Evolutionary conservation across 2,329 filamentous ascomycete genomes (phyloP).

Genomic region (Cercospora beticola): DNA sequence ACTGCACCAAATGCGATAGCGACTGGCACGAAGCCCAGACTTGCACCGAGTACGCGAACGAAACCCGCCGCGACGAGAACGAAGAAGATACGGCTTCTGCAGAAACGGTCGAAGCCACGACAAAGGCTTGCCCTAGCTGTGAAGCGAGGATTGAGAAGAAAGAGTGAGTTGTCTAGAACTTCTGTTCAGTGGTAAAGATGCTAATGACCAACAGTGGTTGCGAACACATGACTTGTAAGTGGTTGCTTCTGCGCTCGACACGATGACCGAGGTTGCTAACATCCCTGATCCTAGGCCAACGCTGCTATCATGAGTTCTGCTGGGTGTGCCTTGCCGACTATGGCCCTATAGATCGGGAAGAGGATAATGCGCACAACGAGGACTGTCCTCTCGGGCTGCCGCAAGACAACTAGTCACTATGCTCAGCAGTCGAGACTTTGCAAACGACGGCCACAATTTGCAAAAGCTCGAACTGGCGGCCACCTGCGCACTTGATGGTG

Average conservation of each 20-base stretch:
- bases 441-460: no score
- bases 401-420: no score
- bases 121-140: slow-evolving; percentile 26
- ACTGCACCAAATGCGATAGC: slow-evolving; percentile 27
- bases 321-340: slow-evolving; percentile 18
- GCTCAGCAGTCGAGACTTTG: no score
- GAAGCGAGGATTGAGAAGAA: slow-evolving; percentile 24
- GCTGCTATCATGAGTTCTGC: slow-evolving; percentile 19
- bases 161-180: slow-evolving; percentile 1
- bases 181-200: background rate
- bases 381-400: background rate
- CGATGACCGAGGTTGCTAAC: background rate
- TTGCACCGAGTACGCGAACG: slow-evolving; percentile 12
- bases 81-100: no score
- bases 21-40: slow-evolving; percentile 28
- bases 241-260: background rate
- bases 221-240: slow-evolving; percentile 26
- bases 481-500: background rate
- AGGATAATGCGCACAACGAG: background rate
- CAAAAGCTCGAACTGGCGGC: no score
- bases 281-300: background rate
- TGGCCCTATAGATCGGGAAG: background rate
- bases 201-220: slow-evolving; percentile 22
- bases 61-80: no score
- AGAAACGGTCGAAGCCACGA: background rate